Conservation (phyloP, 352 stramenopile species). For the Phytopythium chamaehyphon region DNA sequence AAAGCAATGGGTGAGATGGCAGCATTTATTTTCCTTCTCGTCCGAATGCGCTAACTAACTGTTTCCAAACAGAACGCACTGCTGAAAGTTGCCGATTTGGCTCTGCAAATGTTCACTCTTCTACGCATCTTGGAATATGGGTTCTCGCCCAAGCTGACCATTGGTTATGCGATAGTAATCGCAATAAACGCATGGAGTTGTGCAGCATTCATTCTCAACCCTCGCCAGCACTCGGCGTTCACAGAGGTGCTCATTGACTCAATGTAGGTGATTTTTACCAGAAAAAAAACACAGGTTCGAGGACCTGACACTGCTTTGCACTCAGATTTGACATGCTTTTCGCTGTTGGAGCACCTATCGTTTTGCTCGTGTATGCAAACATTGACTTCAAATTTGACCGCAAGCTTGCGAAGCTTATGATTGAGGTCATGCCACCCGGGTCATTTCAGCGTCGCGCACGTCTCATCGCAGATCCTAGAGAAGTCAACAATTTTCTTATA, state of each 20-base stretch:
- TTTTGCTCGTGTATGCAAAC: slow-evolving; percentile 3
- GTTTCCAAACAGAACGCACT: neutral
- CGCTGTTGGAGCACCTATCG: slow-evolving; percentile 6
- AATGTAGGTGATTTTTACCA: neutral
- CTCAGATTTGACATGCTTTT: slow-evolving; percentile 10
- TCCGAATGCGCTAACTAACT: no score
- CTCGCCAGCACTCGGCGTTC: neutral
- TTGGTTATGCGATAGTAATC: neutral
- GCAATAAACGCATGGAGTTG: slow-evolving; percentile 1
- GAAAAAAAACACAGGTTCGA: no score
- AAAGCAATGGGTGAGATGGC: no score
- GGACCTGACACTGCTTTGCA: no score
- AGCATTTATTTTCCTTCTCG: no score
- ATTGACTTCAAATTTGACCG: slow-evolving; percentile 8
- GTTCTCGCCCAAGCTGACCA: neutral
- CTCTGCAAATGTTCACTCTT: slow-evolving; percentile 3
- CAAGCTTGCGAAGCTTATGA: neutral
- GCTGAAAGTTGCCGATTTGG: slow-evolving; percentile 6
- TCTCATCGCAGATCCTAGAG: neutral
- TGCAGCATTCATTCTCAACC: slow-evolving; percentile 6
- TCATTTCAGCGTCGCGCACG: slow-evolving; percentile 1
- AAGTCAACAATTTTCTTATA: slow-evolving; percentile 3
- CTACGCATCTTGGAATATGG: slow-evolving; percentile 1
- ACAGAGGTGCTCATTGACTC: slow-evolving; percentile 7
- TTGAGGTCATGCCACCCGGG: neutral